Percentiles rank a stretch among this genome's conserved stretches.
phyloP scores from a whole-genome alignment of 2,329 filamentous ascomycete species.

The Epichloe hybrida region DNA sequence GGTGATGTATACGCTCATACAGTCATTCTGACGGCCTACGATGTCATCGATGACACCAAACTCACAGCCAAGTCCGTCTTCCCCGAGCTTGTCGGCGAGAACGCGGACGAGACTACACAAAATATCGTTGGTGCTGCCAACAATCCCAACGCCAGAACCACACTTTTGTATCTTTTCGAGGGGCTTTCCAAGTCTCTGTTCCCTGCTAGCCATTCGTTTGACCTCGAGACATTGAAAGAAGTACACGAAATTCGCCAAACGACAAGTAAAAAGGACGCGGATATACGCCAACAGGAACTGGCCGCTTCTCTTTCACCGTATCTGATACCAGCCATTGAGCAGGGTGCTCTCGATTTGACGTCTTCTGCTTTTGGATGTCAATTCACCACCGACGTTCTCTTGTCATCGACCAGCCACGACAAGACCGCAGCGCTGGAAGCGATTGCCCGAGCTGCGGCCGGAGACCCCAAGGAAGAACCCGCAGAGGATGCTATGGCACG shows the following conservation, averaged over 20 bases:
- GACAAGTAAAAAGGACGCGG: conserved; percentile 87
- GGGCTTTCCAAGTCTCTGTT: conserved; percentile 48
- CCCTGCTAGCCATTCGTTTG: conserved; percentile 46
- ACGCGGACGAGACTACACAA: conserved; percentile 45
- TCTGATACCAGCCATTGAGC: conserved; percentile 59
- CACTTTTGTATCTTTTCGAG: conserved; percentile 73
- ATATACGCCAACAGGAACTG: conserved; percentile 62
- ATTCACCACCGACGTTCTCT: conserved; percentile 68
- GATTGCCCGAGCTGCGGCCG: conserved; percentile 48
- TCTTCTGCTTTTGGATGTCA: conserved; percentile 74
- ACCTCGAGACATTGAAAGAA: conserved; percentile 61
- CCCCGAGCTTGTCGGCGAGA: conserved; percentile 68
- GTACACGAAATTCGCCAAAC: conserved; percentile 64
- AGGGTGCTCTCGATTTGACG: conserved; percentile 54
- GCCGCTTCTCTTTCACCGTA: conserved; percentile 59
- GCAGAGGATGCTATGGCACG: conserved; percentile 27
- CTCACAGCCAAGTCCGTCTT: conserved; percentile 76
- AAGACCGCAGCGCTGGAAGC: conserved; percentile 63
- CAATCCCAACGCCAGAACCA: conserved; percentile 49
- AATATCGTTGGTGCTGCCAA: conserved; percentile 52
- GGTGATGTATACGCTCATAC: conserved; percentile 66
- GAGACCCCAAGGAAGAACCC: conserved; percentile 33
- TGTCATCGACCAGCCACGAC: conserved; percentile 56
- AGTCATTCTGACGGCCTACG: conserved; percentile 73
- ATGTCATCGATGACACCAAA: conserved; percentile 90